These are phyloP conservation scores for Capniomyces stellatus DNA, from an alignment of 371 early-diverging fungal species.

Conservation along the genomic window DNA sequence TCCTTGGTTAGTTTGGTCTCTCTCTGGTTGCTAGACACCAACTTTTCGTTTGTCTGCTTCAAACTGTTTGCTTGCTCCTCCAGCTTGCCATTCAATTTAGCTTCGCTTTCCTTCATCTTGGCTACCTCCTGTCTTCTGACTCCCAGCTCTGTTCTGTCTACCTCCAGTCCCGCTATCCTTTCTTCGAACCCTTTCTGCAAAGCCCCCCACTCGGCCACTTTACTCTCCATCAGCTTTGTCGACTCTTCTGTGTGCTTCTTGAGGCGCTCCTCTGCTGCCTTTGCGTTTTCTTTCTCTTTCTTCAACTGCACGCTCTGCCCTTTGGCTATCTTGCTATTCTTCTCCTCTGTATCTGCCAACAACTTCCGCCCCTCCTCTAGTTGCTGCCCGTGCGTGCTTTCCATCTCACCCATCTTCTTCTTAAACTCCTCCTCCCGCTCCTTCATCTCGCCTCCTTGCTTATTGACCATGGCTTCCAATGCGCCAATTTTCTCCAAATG, in stretches of 20 bases:
- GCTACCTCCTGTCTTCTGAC: neutral
- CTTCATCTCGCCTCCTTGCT: neutral
- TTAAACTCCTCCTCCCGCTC: neutral
- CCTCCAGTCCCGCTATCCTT: neutral
- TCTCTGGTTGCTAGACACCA: neutral
- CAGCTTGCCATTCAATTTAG: neutral
- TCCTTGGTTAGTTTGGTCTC: neutral
- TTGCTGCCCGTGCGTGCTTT: neutral
- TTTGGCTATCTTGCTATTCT: neutral
- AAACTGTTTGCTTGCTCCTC: neutral
- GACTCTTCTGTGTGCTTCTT: no score
- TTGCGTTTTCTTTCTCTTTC: neutral
- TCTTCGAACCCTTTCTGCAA: neutral
- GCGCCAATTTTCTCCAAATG: neutral
- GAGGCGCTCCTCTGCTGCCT: no score
- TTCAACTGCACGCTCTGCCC: neutral
- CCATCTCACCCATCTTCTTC: neutral
- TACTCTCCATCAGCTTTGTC: neutral
- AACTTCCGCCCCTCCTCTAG: neutral
- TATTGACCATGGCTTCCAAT: neutral
- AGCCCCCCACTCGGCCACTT: neutral
- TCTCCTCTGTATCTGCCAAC: neutral
- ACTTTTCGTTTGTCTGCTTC: neutral
- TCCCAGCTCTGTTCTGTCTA: neutral
- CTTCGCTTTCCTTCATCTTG: neutral